phyloP scores from a whole-genome alignment of 2,329 filamentous ascomycete genomes.

The Botryotinia convoluta region DNA sequence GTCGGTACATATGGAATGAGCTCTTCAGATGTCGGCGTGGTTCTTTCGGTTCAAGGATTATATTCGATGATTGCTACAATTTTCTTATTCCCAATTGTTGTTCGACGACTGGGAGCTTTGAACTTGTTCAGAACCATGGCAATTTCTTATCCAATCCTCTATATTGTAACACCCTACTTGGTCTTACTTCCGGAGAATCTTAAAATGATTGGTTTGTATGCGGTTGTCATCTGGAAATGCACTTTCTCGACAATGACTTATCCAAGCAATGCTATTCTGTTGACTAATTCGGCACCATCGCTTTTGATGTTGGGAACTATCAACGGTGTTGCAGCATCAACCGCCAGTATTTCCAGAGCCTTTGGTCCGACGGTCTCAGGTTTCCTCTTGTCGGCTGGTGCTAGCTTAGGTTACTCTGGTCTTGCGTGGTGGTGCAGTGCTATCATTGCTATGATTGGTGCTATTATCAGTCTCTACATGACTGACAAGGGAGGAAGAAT shows the following conservation, averaged over 20 bases:
- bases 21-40: slow-evolving; percentile 80
- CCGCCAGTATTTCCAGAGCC: slow-evolving; percentile 82
- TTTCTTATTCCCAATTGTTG: slow-evolving; percentile 77
- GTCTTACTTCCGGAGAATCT: slow-evolving; percentile 73
- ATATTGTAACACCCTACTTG: slow-evolving; percentile 84
- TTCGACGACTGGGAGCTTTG: slow-evolving; percentile 71
- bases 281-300: slow-evolving; percentile 83
- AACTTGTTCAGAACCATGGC: slow-evolving; percentile 80
- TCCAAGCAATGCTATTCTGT: slow-evolving; percentile 82
- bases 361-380: slow-evolving; percentile 89
- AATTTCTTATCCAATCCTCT: slow-evolving; percentile 80
- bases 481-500: slow-evolving; percentile 50
- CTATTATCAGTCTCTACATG: slow-evolving; percentile 72
- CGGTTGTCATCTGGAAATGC: slow-evolving; percentile 85
- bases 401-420: slow-evolving; percentile 78
- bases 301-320: slow-evolving; percentile 84
- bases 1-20: slow-evolving; percentile 80
- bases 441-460: slow-evolving; percentile 71
- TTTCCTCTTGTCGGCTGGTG: slow-evolving; percentile 75
- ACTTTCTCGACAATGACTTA: slow-evolving; percentile 89
- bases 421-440: slow-evolving; percentile 93
- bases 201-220: slow-evolving; percentile 72
- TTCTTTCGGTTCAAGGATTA: slow-evolving; percentile 83
- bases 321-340: slow-evolving; percentile 88
- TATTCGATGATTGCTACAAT: slow-evolving; percentile 80